These are phyloP conservation scores for Blastomyces gilchristii DNA, from an alignment of 2,329 filamentous ascomycete genomes.

Conservation along the genomic window DNA sequence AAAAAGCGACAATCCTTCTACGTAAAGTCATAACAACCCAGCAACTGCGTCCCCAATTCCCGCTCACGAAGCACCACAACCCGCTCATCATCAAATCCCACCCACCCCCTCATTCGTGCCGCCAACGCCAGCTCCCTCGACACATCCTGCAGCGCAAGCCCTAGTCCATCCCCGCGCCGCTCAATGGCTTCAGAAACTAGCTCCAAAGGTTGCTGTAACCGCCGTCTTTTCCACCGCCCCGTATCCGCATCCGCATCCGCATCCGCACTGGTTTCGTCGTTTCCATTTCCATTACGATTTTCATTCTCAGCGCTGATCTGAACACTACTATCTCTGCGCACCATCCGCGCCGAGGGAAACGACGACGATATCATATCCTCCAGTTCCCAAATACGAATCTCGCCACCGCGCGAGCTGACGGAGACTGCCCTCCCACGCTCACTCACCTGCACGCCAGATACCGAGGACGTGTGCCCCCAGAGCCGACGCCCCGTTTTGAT, in stretches of 20 bases:
- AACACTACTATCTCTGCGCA: conserved; percentile 43
- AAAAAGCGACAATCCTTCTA: conserved; percentile 26
- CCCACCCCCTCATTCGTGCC: conserved; percentile 49
- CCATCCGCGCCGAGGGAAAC: conserved; percentile 30
- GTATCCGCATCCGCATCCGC: neutral
- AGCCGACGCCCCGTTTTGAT: conserved; percentile 66
- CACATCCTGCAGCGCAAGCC: conserved; percentile 27
- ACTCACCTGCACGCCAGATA: conserved; percentile 76
- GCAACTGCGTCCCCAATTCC: conserved; percentile 54
- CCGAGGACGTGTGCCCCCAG: conserved; percentile 86
- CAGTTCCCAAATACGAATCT: conserved; percentile 80
- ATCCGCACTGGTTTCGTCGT: neutral
- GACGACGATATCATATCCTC: conserved; percentile 55
- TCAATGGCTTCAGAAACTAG: conserved; percentile 19
- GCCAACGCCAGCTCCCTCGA: conserved; percentile 33
- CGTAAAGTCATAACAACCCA: conserved; percentile 83
- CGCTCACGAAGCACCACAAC: conserved; percentile 73
- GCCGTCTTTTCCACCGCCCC: conserved; percentile 2
- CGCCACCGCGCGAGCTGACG: conserved; percentile 68
- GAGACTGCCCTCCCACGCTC: conserved; percentile 79
- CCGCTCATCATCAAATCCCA: conserved; percentile 85
- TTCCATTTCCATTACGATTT: neutral
- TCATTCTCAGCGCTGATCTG: conserved; percentile 38
- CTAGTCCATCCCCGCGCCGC: conserved; percentile 21
- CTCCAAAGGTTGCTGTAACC: conserved; percentile 12